Base-by-base conservation (phyloP, 2,329 filamentous ascomycete genomes). In the Fusarium praegraminearum region DNA sequence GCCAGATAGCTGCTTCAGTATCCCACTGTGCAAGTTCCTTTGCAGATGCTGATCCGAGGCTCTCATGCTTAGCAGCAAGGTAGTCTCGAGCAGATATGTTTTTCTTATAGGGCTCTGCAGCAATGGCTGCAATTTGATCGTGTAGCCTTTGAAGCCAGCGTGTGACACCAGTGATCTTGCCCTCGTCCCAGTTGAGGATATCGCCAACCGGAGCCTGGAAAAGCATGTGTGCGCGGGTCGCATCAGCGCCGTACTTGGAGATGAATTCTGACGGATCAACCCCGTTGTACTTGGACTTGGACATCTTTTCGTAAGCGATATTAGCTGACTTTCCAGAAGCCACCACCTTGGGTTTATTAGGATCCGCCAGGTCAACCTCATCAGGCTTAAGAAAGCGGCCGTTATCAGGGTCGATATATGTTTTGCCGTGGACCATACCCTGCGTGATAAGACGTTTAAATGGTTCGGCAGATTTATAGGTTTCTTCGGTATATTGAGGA, bases 391-490 rank as follows among this genome's bases (percentile, higher is more conserved):
- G 83, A 79, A 97, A 97, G 46, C 88, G 88, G 15, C 93, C 92
- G 6, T 86, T 94, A 0, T 84, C 80, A 0, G 93, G 92, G 75
- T 97, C 89, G 2, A 89, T 88, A 72, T 89, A 94, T 0, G 94
- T 97, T 79, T 90, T 92, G 43, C 94, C 94, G 73, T 97, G 93
- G 0, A 97, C 94, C 94, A 97, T 97, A 18, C 94, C 94, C 79
- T 97, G 94, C 0, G 93, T 93, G 60, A 97, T 88, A 7, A 97
- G 85, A n/a, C 87, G 87, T 73, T 88, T 89, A 81, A 97, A 97
- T 0, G 94, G 94, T 75, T 97, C 94, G 2, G 87, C 86, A 9
- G 82, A 78, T 16, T 73, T 54, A 5, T 73, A 72, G 4, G 75
- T 74, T 6, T 76, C 78, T 50, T 70, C 79, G 57, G 61, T 73